phyloP scores from a whole-genome alignment of 257 asterid species.

The Prunella vulgaris region DNA sequence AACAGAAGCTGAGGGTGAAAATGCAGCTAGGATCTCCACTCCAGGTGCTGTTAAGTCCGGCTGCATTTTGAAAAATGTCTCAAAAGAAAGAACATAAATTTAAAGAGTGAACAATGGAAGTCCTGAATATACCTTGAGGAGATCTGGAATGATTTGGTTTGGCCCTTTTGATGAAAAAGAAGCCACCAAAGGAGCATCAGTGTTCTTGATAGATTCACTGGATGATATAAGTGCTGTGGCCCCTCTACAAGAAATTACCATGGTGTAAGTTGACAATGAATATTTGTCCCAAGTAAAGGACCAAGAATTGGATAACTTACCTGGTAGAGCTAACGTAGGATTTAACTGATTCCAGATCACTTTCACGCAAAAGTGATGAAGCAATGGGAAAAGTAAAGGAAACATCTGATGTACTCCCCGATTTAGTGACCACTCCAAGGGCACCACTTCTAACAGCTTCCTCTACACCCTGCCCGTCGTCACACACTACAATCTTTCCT shows the following conservation, averaged over 20 bases:
- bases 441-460: constrained; percentile 17
- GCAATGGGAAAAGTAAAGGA: constrained; percentile 25
- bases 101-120: too few relatives aligned
- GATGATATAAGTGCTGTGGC: constrained; percentile 18
- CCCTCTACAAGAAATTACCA: background rate
- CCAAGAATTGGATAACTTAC: background rate
- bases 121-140: constrained; percentile 15
- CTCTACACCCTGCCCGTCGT: background rate
- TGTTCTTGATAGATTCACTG: constrained; percentile 21
- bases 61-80: background rate
- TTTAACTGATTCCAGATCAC: constrained; percentile 2
- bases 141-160: constrained; percentile 13
- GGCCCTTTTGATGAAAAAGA: constrained; percentile 30
- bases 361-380: constrained; percentile 1
- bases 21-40: constrained; percentile 32
- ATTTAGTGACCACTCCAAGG: constrained; percentile 14
- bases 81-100: background rate
- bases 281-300: background rate
- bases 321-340: constrained; percentile 13
- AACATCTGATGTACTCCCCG: background rate
- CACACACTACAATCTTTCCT: constrained; percentile 40
- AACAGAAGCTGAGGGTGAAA: constrained; percentile 19
- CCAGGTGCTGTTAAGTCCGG: constrained; percentile 36
- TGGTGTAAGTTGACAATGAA: background rate
- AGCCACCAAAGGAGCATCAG: constrained; percentile 23